Percentiles rank a stretch among this genome's conserved stretches.
phyloP scores from a whole-genome alignment of 768 basidiomycete genomes.

The Rhodosporidiobolus sp. region DNA sequence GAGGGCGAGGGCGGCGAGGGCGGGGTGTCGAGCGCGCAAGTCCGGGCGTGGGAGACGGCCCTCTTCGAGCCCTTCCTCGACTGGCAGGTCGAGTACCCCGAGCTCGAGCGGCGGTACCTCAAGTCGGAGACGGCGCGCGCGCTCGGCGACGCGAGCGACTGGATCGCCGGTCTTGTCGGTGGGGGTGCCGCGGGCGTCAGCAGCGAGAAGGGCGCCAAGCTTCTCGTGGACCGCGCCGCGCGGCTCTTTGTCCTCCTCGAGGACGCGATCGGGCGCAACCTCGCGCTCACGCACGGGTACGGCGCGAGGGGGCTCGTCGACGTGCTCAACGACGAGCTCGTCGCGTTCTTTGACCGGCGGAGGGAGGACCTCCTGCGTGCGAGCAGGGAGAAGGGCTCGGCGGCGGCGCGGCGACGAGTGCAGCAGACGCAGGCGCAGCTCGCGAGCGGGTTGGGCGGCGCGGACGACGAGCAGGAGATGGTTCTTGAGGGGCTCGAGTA shows the following conservation, averaged over 20 bases:
- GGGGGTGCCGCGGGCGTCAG: background rate
- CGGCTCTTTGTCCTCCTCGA: conserved; percentile 73
- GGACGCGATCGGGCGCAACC: conserved; percentile 71
- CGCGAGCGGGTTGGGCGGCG: conserved; percentile 19
- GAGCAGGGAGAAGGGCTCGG: conserved; percentile 15
- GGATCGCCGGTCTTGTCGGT: conserved; percentile 5
- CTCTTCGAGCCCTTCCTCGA: conserved; percentile 93
- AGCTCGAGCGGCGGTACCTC: conserved; percentile 70
- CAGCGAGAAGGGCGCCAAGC: conserved; percentile 23
- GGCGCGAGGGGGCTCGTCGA: conserved; percentile 69
- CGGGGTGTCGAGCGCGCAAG: background rate
- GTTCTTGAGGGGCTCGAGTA: conserved; percentile 72
- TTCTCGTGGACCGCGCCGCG: conserved; percentile 49
- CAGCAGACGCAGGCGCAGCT: conserved; percentile 49
- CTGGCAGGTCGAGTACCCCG: conserved; percentile 77
- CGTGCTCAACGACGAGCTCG: conserved; percentile 68
- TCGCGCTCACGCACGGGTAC: conserved; percentile 83
- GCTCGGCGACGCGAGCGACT: conserved; percentile 20
- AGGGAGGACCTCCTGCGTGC: conserved; percentile 27
- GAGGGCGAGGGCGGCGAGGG: background rate
- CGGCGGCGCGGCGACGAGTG: conserved; percentile 52
- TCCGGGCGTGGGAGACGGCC: conserved; percentile 71
- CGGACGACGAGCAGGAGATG: conserved; percentile 49
- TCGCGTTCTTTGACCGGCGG: conserved; percentile 58
- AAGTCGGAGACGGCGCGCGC: conserved; percentile 36